phyloP scores from a whole-genome alignment of 495 filamentous ascomycete genomes.

The Apodospora peruviana region DNA sequence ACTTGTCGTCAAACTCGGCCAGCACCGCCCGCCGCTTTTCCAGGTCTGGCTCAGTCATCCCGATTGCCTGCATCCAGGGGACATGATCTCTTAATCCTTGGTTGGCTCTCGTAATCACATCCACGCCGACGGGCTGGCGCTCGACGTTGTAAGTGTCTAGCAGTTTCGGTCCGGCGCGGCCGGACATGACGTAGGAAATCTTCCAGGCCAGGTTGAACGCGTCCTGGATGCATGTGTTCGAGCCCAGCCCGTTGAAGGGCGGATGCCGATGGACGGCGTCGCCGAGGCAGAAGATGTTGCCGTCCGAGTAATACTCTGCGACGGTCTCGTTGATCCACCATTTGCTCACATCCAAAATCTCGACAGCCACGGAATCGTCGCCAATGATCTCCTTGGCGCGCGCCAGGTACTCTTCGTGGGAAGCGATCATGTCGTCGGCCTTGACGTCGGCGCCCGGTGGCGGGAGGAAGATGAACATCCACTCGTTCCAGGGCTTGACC shows the following conservation, averaged over 20 bases:
- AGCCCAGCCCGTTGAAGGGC: slow-evolving; percentile 42
- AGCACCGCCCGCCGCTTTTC: slow-evolving; percentile 15
- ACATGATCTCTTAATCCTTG: slow-evolving; percentile 30
- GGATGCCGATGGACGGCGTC: slow-evolving; percentile 46
- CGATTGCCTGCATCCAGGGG: slow-evolving; percentile 26
- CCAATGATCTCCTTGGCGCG: slow-evolving; percentile 46
- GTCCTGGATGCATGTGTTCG: slow-evolving; percentile 46
- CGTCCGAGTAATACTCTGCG: slow-evolving; percentile 36
- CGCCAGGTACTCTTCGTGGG: slow-evolving; percentile 30
- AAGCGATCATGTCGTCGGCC: slow-evolving; percentile 25
- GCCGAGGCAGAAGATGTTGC: slow-evolving; percentile 41
- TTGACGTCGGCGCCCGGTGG: slow-evolving; percentile 22
- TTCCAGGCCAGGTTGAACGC: slow-evolving; percentile 50
- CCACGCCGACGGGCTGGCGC: slow-evolving; percentile 36
- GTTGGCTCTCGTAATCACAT: slow-evolving; percentile 35
- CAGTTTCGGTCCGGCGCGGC: slow-evolving; percentile 19
- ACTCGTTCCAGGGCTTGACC: slow-evolving; percentile 41
- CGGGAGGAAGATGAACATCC: slow-evolving; percentile 40
- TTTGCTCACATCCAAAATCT: slow-evolving; percentile 30
- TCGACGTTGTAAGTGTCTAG: slow-evolving; percentile 33
- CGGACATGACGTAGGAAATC: slow-evolving; percentile 33
- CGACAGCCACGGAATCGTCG: slow-evolving; percentile 34
- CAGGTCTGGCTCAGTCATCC: slow-evolving; percentile 26
- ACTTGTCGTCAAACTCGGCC: slow-evolving; percentile 24
- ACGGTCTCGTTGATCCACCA: slow-evolving; percentile 41